These are phyloP conservation scores for Teunomyces kruisii DNA, from an alignment of 805 yeast genomes.

Conservation along the genomic window DNA sequence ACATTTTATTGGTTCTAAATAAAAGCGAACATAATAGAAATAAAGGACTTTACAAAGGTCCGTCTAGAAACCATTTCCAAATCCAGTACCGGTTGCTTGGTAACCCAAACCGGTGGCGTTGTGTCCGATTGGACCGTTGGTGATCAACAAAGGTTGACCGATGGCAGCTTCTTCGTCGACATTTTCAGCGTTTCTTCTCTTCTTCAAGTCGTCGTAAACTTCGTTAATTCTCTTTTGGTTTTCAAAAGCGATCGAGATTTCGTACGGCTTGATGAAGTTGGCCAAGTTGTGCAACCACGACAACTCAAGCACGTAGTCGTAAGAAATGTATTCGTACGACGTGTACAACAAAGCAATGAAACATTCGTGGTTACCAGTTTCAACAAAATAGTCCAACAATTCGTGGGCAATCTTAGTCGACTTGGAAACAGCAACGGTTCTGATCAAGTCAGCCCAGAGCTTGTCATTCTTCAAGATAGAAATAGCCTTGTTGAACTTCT, in stretches of 20 bases:
- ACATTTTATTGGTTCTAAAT: slow-evolving; percentile 5
- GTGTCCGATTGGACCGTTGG: slow-evolving; percentile 59
- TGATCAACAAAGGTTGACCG: slow-evolving; percentile 76
- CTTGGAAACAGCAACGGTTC: slow-evolving; percentile 82
- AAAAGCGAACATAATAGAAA: slow-evolving; percentile 4
- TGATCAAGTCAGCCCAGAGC: slow-evolving; percentile 92
- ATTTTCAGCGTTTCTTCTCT: slow-evolving; percentile 60
- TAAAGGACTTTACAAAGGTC: background rate
- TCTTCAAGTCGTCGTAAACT: slow-evolving; percentile 68
- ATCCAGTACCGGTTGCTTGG: slow-evolving; percentile 72
- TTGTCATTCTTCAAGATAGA: slow-evolving; percentile 87
- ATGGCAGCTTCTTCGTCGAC: slow-evolving; percentile 44
- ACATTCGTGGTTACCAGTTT: slow-evolving; percentile 94
- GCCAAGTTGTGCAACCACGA: slow-evolving; percentile 86
- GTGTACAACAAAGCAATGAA: slow-evolving; percentile 85
- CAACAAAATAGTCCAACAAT: slow-evolving; percentile 85
- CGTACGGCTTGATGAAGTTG: slow-evolving; percentile 89
- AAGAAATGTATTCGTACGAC: slow-evolving; percentile 75
- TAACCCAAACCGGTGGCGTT: slow-evolving; percentile 52
- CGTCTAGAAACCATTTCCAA: slow-evolving; percentile 50
- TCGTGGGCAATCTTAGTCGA: slow-evolving; percentile 85
- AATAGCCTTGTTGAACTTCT: slow-evolving; percentile 89
- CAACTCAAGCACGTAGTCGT: slow-evolving; percentile 83
- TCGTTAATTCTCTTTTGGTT: slow-evolving; percentile 65
- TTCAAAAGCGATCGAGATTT: slow-evolving; percentile 80